Conservation (phyloP, 257 asterid species). For the Solanum ossicruentum region DNA sequence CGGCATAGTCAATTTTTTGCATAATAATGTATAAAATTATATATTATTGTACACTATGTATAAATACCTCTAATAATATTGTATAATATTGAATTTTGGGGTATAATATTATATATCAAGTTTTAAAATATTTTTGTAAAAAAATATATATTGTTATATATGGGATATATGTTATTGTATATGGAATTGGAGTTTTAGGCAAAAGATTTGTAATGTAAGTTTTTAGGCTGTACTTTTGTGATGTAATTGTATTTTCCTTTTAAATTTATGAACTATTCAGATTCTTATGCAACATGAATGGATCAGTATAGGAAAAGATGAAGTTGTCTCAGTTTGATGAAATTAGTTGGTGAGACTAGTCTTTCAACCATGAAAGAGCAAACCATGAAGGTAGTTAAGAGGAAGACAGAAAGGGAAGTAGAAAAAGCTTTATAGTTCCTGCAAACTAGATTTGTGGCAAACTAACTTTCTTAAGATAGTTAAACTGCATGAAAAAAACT, state of each 20-base stretch:
- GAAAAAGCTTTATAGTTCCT: neutral
- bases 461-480: neutral
- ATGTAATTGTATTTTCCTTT: neutral
- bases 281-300: neutral
- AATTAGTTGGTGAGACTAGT: neutral
- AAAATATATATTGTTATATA: too few species aligned
- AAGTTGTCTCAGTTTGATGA: neutral
- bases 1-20: too few species aligned
- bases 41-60: too few species aligned
- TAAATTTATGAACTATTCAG: neutral
- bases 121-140: too few species aligned
- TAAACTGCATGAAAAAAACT: neutral
- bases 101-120: too few species aligned
- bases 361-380: neutral
- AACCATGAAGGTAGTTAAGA: neutral
- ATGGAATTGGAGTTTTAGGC: too few species aligned
- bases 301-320: neutral
- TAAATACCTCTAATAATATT: too few species aligned
- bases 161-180: too few species aligned
- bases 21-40: too few species aligned
- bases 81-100: too few species aligned
- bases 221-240: too few species aligned
- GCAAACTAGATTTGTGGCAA: neutral
- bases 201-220: too few species aligned
- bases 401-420: neutral